phyloP scores from a whole-genome alignment of 2,329 filamentous ascomycete genomes.

The Amylocarpus encephaloides region DNA sequence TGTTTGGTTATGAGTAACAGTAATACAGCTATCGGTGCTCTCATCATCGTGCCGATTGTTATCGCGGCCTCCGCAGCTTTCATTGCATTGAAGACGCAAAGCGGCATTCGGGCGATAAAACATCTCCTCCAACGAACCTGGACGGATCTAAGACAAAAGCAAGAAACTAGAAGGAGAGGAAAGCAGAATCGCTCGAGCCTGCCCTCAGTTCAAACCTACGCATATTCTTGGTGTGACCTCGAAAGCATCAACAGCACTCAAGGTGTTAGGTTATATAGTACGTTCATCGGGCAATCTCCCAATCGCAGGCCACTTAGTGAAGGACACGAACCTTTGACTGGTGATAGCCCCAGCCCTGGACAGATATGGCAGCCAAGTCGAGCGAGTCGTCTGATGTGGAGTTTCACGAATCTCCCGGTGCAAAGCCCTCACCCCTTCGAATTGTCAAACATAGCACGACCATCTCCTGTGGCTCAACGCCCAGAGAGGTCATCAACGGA shows the following conservation, averaged over 20 bases:
- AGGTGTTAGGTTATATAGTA: conserved; percentile 19
- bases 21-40: conserved; percentile 36
- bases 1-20: conserved; percentile 34
- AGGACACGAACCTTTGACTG: neutral
- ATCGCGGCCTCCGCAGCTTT: conserved; percentile 32
- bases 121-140: conserved; percentile 19
- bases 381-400: conserved; percentile 28
- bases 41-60: conserved; percentile 42
- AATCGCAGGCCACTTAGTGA: conserved; percentile 3
- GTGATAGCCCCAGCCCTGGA: conserved; percentile 3
- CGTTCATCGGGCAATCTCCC: conserved; percentile 20
- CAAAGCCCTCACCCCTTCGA: conserved; percentile 41
- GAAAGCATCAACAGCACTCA: conserved; percentile 29
- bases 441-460: conserved; percentile 41
- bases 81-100: conserved; percentile 27
- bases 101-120: conserved; percentile 20
- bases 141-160: conserved; percentile 22
- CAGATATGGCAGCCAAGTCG: conserved; percentile 34
- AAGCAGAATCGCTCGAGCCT: conserved; percentile 31
- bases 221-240: conserved; percentile 35
- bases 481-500: conserved; percentile 19
- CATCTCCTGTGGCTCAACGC: conserved; percentile 24
- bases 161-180: conserved; percentile 26
- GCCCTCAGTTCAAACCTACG: conserved; percentile 29
- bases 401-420: conserved; percentile 31